A percentile compares a stretch with the other conserved stretches of the same genome.
phyloP scores from a whole-genome alignment of 306 rosid genomes.

The Rosa multiflora region DNA sequence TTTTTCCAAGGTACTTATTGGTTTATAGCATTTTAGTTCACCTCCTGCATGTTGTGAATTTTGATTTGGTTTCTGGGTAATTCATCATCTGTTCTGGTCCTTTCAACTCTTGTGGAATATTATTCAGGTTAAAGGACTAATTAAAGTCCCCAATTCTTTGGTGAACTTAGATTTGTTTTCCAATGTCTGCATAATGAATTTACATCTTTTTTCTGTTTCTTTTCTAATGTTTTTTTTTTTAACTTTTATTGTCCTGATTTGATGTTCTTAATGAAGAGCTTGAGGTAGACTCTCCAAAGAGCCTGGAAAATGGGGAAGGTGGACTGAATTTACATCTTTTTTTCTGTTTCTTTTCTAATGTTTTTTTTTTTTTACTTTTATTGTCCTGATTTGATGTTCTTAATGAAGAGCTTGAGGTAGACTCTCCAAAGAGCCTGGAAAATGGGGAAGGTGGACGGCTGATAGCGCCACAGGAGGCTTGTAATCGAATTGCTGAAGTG shows the following conservation, averaged over 20 bases:
- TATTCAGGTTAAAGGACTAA: neutral
- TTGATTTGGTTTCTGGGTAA: neutral
- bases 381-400: conserved; percentile 18
- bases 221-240: neutral
- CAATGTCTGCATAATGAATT: neutral
- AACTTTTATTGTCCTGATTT: neutral
- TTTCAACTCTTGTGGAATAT: neutral
- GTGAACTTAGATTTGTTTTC: neutral
- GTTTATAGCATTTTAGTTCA: conserved; percentile 11
- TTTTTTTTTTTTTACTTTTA: neutral
- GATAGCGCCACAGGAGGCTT: conserved; percentile 95
- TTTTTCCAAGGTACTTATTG: conserved; percentile 74
- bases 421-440: conserved; percentile 70
- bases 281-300: conserved; percentile 69
- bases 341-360: too few relatives aligned
- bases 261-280: conserved; percentile 63
- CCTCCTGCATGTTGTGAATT: neutral
- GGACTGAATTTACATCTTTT: too few relatives aligned
- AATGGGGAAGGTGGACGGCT: conserved; percentile 83
- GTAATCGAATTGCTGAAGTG: conserved; percentile 89
- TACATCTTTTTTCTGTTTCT: neutral
- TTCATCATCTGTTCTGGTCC: neutral
- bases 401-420: conserved; percentile 81
- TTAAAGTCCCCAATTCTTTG: neutral
- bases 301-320: conserved; percentile 81